A percentile compares a stretch with the other conserved stretches of the same genome.
Conservation (phyloP, 257 asterid species). For the Cynanchum wilfordii region DNA sequence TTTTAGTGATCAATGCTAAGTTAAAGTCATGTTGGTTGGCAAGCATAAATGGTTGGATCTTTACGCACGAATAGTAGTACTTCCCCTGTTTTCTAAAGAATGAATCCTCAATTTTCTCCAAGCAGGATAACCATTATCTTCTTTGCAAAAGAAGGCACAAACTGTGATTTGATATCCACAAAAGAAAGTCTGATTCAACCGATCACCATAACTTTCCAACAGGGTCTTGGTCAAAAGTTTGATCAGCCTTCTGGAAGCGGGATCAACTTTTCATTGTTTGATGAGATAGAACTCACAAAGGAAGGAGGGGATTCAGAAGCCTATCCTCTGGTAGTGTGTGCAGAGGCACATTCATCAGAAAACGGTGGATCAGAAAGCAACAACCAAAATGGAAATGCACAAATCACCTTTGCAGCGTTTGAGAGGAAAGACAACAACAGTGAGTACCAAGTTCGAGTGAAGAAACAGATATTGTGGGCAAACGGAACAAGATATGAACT, state of each 20-base stretch:
- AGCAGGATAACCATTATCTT: constrained; percentile 66
- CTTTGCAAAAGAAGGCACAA: constrained; percentile 63
- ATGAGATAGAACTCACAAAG: constrained; percentile 38
- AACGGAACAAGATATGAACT: constrained; percentile 60
- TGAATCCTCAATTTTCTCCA: neutral
- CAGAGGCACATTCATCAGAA: constrained; percentile 45
- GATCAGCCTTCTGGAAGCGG: constrained; percentile 75
- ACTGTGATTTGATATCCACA: constrained; percentile 36
- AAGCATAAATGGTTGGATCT: neutral
- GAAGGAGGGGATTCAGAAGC: constrained; percentile 41
- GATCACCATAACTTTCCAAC: constrained; percentile 52
- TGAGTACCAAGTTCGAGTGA: constrained; percentile 39
- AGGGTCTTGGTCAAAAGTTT: constrained; percentile 68
- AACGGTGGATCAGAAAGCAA: constrained; percentile 27
- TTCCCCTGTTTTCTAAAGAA: neutral
- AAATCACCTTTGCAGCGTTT: constrained; percentile 55
- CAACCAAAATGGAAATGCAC: constrained; percentile 43
- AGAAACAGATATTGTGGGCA: constrained; percentile 58
- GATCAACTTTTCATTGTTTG: constrained; percentile 50
- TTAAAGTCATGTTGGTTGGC: neutral
- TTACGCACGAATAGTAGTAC: neutral
- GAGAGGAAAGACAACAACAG: constrained; percentile 42
- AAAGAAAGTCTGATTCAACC: constrained; percentile 30
- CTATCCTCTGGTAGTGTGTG: constrained; percentile 59
- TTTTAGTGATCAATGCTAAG: neutral